These are phyloP conservation scores for Nissolia schottii DNA, from an alignment of 306 rosid genomes.

Conservation along the genomic window DNA sequence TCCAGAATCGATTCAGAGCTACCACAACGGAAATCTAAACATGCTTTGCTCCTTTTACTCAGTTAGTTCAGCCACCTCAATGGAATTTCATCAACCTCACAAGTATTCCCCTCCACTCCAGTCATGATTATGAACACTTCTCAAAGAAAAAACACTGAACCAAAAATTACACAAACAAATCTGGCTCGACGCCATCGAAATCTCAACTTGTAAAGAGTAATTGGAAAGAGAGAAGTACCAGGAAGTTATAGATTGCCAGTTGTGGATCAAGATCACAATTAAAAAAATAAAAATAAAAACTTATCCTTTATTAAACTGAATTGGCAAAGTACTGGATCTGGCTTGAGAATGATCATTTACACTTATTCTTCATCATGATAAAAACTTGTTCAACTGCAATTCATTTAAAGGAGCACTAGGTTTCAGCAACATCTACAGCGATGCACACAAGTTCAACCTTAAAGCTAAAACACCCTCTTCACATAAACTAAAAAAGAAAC, in stretches of 20 bases:
- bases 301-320: background rate
- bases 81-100: background rate
- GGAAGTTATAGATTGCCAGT: background rate
- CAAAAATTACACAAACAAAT: background rate
- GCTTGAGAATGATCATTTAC: background rate
- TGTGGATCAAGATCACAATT: background rate
- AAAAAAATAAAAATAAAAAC: background rate
- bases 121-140: background rate
- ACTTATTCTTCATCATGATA: background rate
- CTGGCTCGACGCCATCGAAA: background rate
- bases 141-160: background rate
- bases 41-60: background rate
- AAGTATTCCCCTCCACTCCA: background rate
- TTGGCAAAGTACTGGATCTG: slow-evolving; percentile 17
- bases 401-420: background rate
- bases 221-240: background rate
- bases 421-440: background rate
- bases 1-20: too few relatives aligned
- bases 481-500: background rate
- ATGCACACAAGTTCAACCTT: background rate
- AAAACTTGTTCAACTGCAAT: background rate
- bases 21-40: too few relatives aligned
- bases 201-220: background rate
- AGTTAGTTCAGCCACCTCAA: background rate
- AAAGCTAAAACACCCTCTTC: background rate